phyloP scores from a whole-genome alignment of 305 asterid genomes.

The Lippia alba region DNA sequence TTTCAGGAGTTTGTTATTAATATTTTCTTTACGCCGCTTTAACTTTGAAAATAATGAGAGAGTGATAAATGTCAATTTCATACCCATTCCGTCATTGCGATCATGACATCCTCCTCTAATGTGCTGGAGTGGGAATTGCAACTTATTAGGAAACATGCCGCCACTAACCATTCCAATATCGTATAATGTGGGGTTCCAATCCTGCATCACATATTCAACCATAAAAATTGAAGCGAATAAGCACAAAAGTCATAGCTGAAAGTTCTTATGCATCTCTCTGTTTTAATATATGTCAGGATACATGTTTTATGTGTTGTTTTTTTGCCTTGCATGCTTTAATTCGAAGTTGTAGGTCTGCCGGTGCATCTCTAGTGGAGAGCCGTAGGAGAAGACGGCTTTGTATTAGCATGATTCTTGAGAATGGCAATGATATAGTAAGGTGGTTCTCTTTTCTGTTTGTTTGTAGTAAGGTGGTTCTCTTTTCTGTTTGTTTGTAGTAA shows the following conservation, averaged over 20 bases:
- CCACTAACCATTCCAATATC: neutral
- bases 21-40: no score
- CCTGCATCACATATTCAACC: neutral
- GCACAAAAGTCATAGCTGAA: no score
- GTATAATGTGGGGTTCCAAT: neutral
- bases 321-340: constrained; percentile 26
- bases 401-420: constrained; percentile 87
- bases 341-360: constrained; percentile 69
- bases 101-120: neutral
- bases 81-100: neutral
- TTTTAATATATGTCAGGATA: constrained; percentile 2
- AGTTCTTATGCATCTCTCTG: neutral
- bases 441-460: constrained; percentile 43
- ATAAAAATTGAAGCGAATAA: neutral
- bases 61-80: no score
- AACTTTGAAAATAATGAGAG: no score
- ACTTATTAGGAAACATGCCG: neutral
- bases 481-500: no score
- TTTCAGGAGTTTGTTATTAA: no score
- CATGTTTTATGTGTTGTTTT: constrained; percentile 18
- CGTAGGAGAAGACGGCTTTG: constrained; percentile 82
- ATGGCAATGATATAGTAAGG: constrained; percentile 93
- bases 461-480: no score
- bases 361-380: constrained; percentile 78
- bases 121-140: no score